phyloP scores from a whole-genome alignment of 345 rosid genomes.

The Arabidopsis arenosa region DNA sequence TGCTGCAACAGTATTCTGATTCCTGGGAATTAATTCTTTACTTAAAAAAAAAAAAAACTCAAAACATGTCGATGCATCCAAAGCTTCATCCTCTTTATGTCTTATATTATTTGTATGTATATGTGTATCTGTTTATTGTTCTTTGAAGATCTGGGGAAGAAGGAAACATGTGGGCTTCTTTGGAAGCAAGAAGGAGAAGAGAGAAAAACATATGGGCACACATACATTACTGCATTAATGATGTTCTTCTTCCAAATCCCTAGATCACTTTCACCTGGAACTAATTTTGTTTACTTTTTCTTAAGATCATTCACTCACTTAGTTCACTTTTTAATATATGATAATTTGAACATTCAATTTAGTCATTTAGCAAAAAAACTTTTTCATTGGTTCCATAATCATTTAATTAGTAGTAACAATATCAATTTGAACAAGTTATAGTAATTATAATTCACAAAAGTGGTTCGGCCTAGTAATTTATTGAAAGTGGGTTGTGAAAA shows the following conservation, averaged over 20 bases:
- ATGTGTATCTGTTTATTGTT: slow-evolving; percentile 11
- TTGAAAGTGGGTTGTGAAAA: slow-evolving; percentile 3
- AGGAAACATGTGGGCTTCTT: slow-evolving; percentile 73
- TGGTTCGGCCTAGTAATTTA: not conserved
- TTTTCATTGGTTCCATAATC: not conserved
- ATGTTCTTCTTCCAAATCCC: slow-evolving; percentile 41
- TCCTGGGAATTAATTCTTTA: slow-evolving; percentile 37
- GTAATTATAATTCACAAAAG: not conserved
- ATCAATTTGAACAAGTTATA: not conserved
- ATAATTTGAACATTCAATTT: not conserved
- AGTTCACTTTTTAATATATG: not conserved
- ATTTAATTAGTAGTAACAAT: not conserved
- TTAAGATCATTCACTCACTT: not conserved
- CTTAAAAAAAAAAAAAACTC: slow-evolving; percentile 41
- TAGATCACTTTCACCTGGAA: slow-evolving; percentile 26
- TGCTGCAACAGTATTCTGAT: slow-evolving; percentile 44
- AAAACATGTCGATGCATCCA: slow-evolving; percentile 57
- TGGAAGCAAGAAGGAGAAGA: slow-evolving; percentile 43
- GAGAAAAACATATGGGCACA: slow-evolving; percentile 42
- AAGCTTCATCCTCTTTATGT: slow-evolving; percentile 45
- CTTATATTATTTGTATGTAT: not conserved
- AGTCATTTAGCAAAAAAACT: not conserved
- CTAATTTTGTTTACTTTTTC: slow-evolving; percentile 6
- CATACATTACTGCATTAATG: slow-evolving; percentile 40
- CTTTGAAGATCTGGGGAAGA: slow-evolving; percentile 37